These are phyloP conservation scores for Colletotrichum neosansevieriae DNA, from an alignment of 2,329 filamentous ascomycete genomes.

Conservation along the genomic window DNA sequence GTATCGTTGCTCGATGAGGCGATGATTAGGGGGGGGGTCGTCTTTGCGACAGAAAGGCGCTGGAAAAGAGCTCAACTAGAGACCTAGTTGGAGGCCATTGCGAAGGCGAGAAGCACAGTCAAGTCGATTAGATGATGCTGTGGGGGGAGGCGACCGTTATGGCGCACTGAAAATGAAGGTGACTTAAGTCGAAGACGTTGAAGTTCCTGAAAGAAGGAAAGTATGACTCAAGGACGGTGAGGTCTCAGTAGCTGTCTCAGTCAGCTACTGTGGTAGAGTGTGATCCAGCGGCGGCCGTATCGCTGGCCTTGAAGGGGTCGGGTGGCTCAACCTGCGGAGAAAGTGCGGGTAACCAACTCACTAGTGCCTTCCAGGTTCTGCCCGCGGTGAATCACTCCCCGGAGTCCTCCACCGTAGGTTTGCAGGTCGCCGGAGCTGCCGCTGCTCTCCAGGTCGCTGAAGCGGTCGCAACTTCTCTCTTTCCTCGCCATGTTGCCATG, in stretches of 20 bases:
- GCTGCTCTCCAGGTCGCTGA: too few species aligned
- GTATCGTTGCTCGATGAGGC: background rate
- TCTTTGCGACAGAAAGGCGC: background rate
- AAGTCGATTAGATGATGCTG: background rate
- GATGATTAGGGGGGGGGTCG: slow-evolving; percentile 6
- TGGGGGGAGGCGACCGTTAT: background rate
- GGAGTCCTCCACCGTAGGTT: background rate
- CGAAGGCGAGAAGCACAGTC: background rate
- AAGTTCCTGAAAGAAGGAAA: slow-evolving; percentile 16
- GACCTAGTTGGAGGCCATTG: slow-evolving; percentile 34
- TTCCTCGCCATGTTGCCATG: background rate
- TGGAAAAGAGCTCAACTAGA: slow-evolving; percentile 6
- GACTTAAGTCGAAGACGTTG: slow-evolving; percentile 14
- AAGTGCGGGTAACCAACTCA: slow-evolving; percentile 30
- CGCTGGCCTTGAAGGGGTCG: background rate
- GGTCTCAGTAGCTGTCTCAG: slow-evolving; percentile 28
- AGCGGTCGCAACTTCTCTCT: background rate
- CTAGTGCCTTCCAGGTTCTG: background rate
- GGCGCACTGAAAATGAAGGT: background rate
- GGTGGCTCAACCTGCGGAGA: slow-evolving; percentile 37
- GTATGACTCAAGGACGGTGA: slow-evolving; percentile 26
- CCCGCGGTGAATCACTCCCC: slow-evolving; percentile 24
- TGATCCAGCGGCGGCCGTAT: slow-evolving; percentile 26
- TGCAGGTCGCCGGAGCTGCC: background rate
- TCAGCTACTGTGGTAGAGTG: too few species aligned